Conservation (phyloP, 2,329 filamentous ascomycete genomes). For the Diaporthe sp. region DNA sequence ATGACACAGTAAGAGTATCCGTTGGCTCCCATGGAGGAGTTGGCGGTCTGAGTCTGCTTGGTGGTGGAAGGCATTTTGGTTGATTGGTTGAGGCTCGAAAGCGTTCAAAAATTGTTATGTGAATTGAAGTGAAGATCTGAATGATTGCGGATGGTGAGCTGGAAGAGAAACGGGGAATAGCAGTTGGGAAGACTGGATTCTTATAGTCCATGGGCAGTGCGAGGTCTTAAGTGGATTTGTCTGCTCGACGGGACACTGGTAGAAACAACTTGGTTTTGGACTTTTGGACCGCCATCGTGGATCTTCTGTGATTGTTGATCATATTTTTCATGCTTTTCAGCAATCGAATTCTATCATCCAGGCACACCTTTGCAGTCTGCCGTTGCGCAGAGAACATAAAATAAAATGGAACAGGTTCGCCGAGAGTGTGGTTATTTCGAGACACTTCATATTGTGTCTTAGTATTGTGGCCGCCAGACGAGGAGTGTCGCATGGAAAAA, state of each 20-base stretch:
- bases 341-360: not conserved
- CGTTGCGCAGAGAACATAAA: not conserved
- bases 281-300: not conserved
- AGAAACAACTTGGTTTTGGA: not conserved
- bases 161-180: slow-evolving; percentile 28
- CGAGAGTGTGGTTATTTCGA: not conserved
- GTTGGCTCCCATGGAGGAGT: slow-evolving; percentile 42
- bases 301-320: not conserved
- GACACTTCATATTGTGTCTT: slow-evolving; percentile 21
- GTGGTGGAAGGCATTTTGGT: slow-evolving; percentile 47
- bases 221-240: not conserved
- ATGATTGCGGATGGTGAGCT: slow-evolving; percentile 39
- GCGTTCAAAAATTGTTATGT: slow-evolving; percentile 33
- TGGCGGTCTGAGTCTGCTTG: slow-evolving; percentile 40
- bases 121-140: slow-evolving; percentile 33
- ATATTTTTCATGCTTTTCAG: not conserved
- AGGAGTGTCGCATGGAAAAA: not conserved
- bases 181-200: slow-evolving; percentile 36
- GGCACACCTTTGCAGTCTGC: not conserved
- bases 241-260: not conserved
- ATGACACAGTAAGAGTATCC: slow-evolving; percentile 45
- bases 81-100: slow-evolving; percentile 29
- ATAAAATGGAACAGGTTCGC: not conserved
- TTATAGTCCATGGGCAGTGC: slow-evolving; percentile 28
- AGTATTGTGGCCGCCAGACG: slow-evolving; percentile 33